Percentiles rank a stretch among this genome's conserved stretches.
These are phyloP conservation scores for Hypoxylon sp. DNA, from an alignment of 2,329 filamentous ascomycete species.

Conservation along the genomic window DNA sequence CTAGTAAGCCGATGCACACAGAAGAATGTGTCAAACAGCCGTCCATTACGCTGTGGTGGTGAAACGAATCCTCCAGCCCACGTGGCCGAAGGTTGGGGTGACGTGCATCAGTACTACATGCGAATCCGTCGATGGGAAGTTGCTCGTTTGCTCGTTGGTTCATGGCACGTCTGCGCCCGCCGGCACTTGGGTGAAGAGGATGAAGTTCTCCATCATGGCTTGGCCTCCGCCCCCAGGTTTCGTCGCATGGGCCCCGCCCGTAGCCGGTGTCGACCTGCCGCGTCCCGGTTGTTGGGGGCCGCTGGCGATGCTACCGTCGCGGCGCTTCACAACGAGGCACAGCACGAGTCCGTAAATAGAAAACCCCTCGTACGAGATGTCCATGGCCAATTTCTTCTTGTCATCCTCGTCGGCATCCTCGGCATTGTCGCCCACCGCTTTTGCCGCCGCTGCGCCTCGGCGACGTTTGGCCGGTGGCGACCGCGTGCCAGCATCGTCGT, in stretches of 20 bases:
- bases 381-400: slow-evolving; percentile 90
- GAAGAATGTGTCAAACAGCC: slow-evolving; percentile 2
- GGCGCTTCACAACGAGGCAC: slow-evolving; percentile 86
- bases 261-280: slow-evolving; percentile 43
- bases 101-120: slow-evolving; percentile 34
- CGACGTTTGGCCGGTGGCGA: slow-evolving; percentile 57
- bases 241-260: slow-evolving; percentile 42
- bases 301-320: slow-evolving; percentile 58
- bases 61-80: slow-evolving; percentile 31
- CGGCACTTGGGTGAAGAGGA: slow-evolving; percentile 77
- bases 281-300: slow-evolving; percentile 50
- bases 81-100: slow-evolving; percentile 33
- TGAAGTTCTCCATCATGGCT: slow-evolving; percentile 85
- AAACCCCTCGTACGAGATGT: slow-evolving; percentile 93
- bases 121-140: slow-evolving; percentile 11
- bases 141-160: slow-evolving; percentile 10
- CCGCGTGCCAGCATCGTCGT: slow-evolving; percentile 52
- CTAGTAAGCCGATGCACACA: slow-evolving; percentile 30
- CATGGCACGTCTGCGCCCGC: slow-evolving; percentile 48
- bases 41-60: slow-evolving; percentile 1
- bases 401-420: slow-evolving; percentile 60
- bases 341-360: slow-evolving; percentile 93
- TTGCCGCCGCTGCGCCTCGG: slow-evolving; percentile 47
- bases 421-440: background rate
- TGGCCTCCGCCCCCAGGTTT: slow-evolving; percentile 58